Evolutionary conservation across 345 rosid genomes (phyloP).

Genomic region (Anacardium occidentale): DNA sequence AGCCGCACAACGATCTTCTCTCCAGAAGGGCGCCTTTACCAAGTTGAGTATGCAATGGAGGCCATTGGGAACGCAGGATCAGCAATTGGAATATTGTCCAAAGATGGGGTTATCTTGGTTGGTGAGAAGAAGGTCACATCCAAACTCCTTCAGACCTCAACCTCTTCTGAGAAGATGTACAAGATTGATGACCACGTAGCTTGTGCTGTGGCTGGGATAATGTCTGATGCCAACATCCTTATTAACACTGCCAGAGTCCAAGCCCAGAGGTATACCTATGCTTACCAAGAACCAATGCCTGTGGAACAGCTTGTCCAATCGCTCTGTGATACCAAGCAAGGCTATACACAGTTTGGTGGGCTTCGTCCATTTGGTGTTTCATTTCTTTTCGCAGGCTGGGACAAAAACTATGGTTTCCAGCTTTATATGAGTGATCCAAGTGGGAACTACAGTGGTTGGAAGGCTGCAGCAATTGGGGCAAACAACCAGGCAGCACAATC

Average conservation of each 20-base stretch:
- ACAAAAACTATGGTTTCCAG: conserved; percentile 86
- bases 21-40: conserved; percentile 98
- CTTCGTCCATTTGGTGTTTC: conserved; percentile 97
- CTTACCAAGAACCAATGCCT: conserved; percentile 95
- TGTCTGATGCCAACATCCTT: conserved; percentile 97
- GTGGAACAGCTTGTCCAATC: conserved; percentile 96
- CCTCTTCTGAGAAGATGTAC: conserved; percentile 93
- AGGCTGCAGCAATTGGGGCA: conserved; percentile 94
- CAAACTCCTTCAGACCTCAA: conserved; percentile 86
- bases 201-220: conserved; percentile 94
- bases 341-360: conserved; percentile 95
- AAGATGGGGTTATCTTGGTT: conserved; percentile 87
- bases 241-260: conserved; percentile 93
- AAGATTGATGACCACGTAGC: conserved; percentile 97
- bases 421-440: conserved; percentile 96
- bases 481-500: conserved; percentile 98
- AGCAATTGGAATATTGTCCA: conserved; percentile 83
- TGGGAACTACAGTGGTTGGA: conserved; percentile 96
- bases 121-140: conserved; percentile 99
- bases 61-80: conserved; percentile 96
- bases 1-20: conserved; percentile 99
- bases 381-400: conserved; percentile 93
- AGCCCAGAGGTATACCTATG: conserved; percentile 82
- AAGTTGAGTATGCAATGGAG: conserved; percentile 98
- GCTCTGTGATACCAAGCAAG: conserved; percentile 93